Evolutionary conservation across 805 yeast genomes (phyloP).

Genomic region (Kazachstania psychrophila): DNA sequence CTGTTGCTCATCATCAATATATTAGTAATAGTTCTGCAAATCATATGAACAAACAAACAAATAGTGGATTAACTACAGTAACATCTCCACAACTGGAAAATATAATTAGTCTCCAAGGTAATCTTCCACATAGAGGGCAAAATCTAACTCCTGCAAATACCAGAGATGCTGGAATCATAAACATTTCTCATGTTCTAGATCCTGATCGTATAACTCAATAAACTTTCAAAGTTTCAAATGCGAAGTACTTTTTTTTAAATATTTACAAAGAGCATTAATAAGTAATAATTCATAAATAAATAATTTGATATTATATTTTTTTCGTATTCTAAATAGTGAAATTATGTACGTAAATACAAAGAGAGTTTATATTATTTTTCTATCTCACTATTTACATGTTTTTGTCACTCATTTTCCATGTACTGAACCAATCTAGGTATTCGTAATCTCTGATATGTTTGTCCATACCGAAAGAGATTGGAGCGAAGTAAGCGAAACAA

Average conservation of each 20-base stretch:
- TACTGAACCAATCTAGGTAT: slow-evolving; percentile 39
- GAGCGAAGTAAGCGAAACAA: slow-evolving; percentile 51
- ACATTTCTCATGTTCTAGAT: slow-evolving; percentile 22
- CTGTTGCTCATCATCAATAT: slow-evolving; percentile 21
- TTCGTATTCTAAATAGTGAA: background rate
- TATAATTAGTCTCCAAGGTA: slow-evolving; percentile 27
- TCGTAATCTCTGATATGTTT: slow-evolving; percentile 35
- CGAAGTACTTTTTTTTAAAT: too few species aligned
- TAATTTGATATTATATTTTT: too few species aligned
- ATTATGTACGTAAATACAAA: background rate
- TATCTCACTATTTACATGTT: background rate
- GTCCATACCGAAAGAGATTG: slow-evolving; percentile 60
- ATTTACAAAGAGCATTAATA: too few species aligned
- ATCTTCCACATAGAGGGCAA: slow-evolving; percentile 18
- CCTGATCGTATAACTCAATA: slow-evolving; percentile 29
- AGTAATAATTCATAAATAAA: too few species aligned
- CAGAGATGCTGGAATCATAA: slow-evolving; percentile 18
- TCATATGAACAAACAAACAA: background rate
- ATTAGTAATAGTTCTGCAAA: background rate
- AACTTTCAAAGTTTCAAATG: background rate
- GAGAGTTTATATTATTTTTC: background rate
- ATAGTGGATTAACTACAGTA: slow-evolving; percentile 8
- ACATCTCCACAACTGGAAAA: slow-evolving; percentile 22
- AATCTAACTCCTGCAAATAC: slow-evolving; percentile 28
- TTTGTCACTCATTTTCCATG: slow-evolving; percentile 36